A percentile compares a stretch with the other conserved stretches of the same genome.
Evolutionary conservation across 2,329 filamentous ascomycete species (phyloP).

Genomic region (Dryadomyces quercus-mongolicae): DNA sequence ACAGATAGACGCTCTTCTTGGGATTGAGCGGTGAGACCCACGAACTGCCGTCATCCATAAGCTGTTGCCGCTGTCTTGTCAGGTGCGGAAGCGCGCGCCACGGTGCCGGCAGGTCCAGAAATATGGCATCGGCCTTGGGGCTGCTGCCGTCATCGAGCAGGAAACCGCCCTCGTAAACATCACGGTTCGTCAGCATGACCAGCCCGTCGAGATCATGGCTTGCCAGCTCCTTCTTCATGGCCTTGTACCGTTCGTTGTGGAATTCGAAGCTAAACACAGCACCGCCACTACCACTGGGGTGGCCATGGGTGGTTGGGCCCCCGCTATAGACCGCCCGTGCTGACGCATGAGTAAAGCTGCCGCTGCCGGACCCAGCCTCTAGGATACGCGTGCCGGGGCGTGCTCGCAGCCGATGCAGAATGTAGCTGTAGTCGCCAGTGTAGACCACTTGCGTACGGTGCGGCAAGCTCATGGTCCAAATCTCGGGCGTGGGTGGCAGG

Average conservation of each 20-base stretch:
- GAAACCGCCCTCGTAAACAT: constrained; percentile 70
- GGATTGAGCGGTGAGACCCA: constrained; percentile 58
- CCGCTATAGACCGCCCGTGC: constrained; percentile 66
- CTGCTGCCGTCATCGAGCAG: constrained; percentile 43
- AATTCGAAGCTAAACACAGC: constrained; percentile 77
- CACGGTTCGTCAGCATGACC: constrained; percentile 63
- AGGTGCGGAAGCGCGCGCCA: constrained; percentile 71
- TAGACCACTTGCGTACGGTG: constrained; percentile 82
- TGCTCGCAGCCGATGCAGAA: constrained; percentile 63
- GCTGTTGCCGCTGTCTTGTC: constrained; percentile 32
- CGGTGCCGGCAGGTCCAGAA: constrained; percentile 69
- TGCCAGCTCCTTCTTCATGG: constrained; percentile 57
- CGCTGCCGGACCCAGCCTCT: constrained; percentile 71
- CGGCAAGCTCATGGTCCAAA: constrained; percentile 70
- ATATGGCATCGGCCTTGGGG: constrained; percentile 57
- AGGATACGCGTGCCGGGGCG: constrained; percentile 63
- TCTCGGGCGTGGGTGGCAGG: constrained; percentile 66
- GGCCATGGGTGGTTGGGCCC: background rate
- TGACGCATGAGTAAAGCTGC: constrained; percentile 73
- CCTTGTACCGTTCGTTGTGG: constrained; percentile 58
- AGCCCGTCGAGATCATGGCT: constrained; percentile 49
- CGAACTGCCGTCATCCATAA: constrained; percentile 13
- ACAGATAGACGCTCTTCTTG: constrained; percentile 62
- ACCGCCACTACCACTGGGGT: constrained; percentile 32
- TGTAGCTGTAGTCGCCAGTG: constrained; percentile 76